These are phyloP conservation scores for Brassica rapa DNA, from an alignment of 345 rosid genomes.

Conservation along the genomic window DNA sequence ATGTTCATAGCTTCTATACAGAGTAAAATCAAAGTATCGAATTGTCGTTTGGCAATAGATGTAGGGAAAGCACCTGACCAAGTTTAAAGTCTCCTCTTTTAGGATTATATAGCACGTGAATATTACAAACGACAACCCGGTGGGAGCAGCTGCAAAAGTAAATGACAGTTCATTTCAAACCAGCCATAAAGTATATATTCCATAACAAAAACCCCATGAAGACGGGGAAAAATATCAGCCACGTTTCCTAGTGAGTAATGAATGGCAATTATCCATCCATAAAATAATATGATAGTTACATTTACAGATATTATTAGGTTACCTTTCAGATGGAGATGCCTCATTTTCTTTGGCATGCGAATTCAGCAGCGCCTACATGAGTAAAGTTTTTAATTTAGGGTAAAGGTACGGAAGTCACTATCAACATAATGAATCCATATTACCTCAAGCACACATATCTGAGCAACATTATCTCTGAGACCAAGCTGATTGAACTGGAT, in stretches of 20 bases:
- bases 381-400: background rate
- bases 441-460: constrained; percentile 96
- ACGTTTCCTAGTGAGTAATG: background rate
- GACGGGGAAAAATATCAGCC: constrained; percentile 1
- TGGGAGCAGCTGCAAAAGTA: constrained; percentile 54
- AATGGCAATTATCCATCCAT: constrained; percentile 11
- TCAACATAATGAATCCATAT: constrained; percentile 10
- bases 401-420: constrained; percentile 11
- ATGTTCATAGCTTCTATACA: constrained; percentile 1
- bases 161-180: constrained; percentile 13
- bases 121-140: constrained; percentile 79
- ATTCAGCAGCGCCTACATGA: constrained; percentile 48
- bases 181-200: constrained; percentile 9
- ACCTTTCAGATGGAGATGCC: constrained; percentile 53
- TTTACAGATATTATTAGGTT: constrained; percentile 3
- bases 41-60: background rate
- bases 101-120: constrained; percentile 95
- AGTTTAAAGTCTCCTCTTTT: constrained; percentile 94
- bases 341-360: constrained; percentile 41
- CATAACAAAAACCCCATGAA: background rate
- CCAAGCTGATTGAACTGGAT: constrained; percentile 79
- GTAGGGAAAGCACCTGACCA: constrained; percentile 68
- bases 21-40: background rate
- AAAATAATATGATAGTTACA: constrained; percentile 15
- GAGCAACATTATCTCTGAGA: constrained; percentile 97